phyloP scores from a whole-genome alignment of 805 yeast genomes.

The Isabelozyma heimii region DNA sequence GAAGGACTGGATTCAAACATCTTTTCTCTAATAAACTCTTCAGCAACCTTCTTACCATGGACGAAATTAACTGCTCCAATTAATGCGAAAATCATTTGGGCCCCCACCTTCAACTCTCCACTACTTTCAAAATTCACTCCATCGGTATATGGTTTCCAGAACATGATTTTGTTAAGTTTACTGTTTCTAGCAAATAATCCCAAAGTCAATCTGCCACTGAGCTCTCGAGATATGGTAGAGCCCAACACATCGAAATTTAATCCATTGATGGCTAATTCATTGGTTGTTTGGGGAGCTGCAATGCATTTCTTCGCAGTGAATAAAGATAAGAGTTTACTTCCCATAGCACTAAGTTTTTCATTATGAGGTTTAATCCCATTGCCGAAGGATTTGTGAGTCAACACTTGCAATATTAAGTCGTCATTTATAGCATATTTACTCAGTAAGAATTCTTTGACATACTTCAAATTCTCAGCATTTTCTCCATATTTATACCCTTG shows the following conservation, averaged over 20 bases:
- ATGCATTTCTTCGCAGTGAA: conserved; percentile 43
- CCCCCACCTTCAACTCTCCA: conserved; percentile 56
- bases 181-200: conserved; percentile 51
- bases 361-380: conserved; percentile 89
- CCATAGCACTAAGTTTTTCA: conserved; percentile 77
- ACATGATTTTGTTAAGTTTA: conserved; percentile 52
- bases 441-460: conserved; percentile 47
- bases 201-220: conserved; percentile 49
- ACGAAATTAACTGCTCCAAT: conserved; percentile 66
- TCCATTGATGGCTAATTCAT: conserved; percentile 41
- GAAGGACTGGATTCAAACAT: conserved; percentile 32
- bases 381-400: conserved; percentile 93
- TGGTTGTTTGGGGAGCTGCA: conserved; percentile 19
- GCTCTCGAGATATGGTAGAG: conserved; percentile 46
- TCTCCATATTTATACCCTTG: conserved; percentile 50
- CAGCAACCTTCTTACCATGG: conserved; percentile 60
- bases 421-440: conserved; percentile 56
- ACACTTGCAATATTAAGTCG: conserved; percentile 65
- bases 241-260: conserved; percentile 62
- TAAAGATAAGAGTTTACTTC: conserved; percentile 58
- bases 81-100: conserved; percentile 57
- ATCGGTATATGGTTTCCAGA: conserved; percentile 63
- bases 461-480: conserved; percentile 44
- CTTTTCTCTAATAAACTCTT: conserved; percentile 53
- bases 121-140: conserved; percentile 43